These are phyloP conservation scores for Cruciata laevipes DNA, from an alignment of 257 asterid species.

Conservation along the genomic window DNA sequence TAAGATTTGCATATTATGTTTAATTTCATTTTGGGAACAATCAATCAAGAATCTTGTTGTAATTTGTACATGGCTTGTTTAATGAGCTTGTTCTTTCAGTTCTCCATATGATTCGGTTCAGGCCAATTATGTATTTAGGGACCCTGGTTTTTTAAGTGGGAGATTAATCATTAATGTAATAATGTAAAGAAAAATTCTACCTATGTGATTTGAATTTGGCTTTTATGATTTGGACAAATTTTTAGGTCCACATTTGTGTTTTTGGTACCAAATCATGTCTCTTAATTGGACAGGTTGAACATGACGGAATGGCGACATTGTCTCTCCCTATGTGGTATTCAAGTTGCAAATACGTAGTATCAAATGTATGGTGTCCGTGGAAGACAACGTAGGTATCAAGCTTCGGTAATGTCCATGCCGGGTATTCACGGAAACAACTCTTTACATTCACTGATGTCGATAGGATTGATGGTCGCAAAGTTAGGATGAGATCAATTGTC, in stretches of 20 bases:
- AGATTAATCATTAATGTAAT: neutral
- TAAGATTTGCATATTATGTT: conserved; percentile 8
- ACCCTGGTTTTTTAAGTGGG: neutral
- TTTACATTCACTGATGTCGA: too few relatives aligned
- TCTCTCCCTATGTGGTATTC: neutral
- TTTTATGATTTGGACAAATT: neutral
- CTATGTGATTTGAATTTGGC: neutral
- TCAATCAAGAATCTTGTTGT: conserved; percentile 4
- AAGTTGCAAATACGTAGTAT: neutral
- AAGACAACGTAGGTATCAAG: neutral
- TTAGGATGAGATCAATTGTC: too few relatives aligned
- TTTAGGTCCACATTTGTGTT: neutral
- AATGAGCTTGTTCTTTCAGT: neutral
- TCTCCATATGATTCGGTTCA: neutral
- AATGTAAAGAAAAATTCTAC: neutral
- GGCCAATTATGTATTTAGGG: neutral
- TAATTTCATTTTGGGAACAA: neutral
- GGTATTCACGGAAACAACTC: too few relatives aligned
- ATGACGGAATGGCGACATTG: conserved; percentile 1
- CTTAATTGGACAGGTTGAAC: neutral
- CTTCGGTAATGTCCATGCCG: neutral
- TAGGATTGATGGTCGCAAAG: too few relatives aligned
- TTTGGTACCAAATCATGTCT: neutral
- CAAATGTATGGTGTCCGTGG: neutral
- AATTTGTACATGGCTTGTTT: conserved; percentile 1